Evolutionary conservation across 2,329 filamentous ascomycete genomes (phyloP), one percentile per base, ranked within the genome.

Genomic region (Gnomoniopsis sp.): DNA sequence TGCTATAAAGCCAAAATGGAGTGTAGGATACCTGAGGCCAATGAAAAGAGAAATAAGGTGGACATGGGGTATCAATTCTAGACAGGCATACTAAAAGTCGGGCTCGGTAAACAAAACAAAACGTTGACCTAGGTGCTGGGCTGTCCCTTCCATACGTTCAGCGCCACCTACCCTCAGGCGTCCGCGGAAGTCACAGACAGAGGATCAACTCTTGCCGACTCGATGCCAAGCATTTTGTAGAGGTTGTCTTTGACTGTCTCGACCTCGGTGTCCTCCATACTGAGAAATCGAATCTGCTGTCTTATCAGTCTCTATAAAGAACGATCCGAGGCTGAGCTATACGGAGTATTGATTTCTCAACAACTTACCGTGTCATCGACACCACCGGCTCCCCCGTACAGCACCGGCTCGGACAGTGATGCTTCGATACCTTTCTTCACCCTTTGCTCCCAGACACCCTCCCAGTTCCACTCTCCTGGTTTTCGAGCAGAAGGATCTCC

Each of bases 391-490:
- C 80, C 81, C 6, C 91, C 91, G 74, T 87, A 98, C 23, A 98
- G 75, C 4, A 91, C 87, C 1, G 86, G 78, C 65, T 98, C 93
- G 1, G 90, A 90, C 52, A 91, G 75, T 68, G 91, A 96, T 11
- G 83, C 81, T 53, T 88, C 83, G 47, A 97, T 84, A 19, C 89
- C 89, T 71, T 88, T 90, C 72, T 85, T 88, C 1, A 96, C 93
- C 56, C 93, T 83, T 64, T 93, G 88, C 70, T 96, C 90, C 93
- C 93, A 99, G 0, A 98, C 93, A 0, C 93, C 93, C 68, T 96
- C 91, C 93, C 93, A 98, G 69, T 96, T 96, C 93, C 93, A 98
- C 67, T 96, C 89, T 7, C 89, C 90, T 0, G 91, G 91, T 52
- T 82, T 79, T 61, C 87, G 75, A n/a, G 38, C 57, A 7, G 60